Conservation (phyloP, 2,329 filamentous ascomycete species). For the Lecanosticta acicola region DNA sequence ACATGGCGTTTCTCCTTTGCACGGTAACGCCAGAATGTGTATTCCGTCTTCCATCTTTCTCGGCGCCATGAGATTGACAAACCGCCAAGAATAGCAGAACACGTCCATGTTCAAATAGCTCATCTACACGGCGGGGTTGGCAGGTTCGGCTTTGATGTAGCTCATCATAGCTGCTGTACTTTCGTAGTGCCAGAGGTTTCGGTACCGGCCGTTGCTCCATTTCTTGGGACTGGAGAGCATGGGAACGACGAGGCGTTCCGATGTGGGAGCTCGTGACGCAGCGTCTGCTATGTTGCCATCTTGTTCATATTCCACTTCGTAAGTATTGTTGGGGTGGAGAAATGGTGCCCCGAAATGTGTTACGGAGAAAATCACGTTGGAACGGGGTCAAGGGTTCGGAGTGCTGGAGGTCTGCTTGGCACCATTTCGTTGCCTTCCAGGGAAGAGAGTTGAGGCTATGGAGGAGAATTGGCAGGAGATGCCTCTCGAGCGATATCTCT, state of each 20-base stretch:
- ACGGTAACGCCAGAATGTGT: slow-evolving; percentile 21
- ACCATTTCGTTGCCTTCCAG: slow-evolving; percentile 32
- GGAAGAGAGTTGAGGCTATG: slow-evolving; percentile 29
- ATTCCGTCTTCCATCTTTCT: not conserved
- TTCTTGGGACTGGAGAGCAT: slow-evolving; percentile 24
- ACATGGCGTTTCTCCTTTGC: slow-evolving; percentile 8
- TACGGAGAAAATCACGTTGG: slow-evolving; percentile 33
- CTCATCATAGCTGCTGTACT: slow-evolving; percentile 26
- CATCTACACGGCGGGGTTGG: slow-evolving; percentile 16
- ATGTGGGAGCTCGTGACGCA: slow-evolving; percentile 14
- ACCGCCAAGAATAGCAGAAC: slow-evolving; percentile 3
- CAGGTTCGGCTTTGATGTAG: slow-evolving; percentile 19
- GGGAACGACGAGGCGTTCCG: slow-evolving; percentile 25
- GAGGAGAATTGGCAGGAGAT: slow-evolving; percentile 40
- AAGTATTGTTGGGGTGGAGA: slow-evolving; percentile 16
- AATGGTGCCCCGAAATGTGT: slow-evolving; percentile 31
- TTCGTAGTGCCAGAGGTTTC: slow-evolving; percentile 28
- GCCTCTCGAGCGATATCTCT: slow-evolving; percentile 23
- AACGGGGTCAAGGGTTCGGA: slow-evolving; percentile 25
- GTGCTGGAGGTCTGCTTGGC: slow-evolving; percentile 31
- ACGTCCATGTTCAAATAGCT: slow-evolving; percentile 3
- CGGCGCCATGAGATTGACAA: slow-evolving; percentile 1
- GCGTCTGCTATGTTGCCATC: slow-evolving; percentile 30
- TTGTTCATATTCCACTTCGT: slow-evolving; percentile 25
- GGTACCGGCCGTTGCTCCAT: slow-evolving; percentile 24